Evolutionary conservation across 2,329 filamentous ascomycete species (phyloP), one percentile per base, ranked within the genome.

Genomic region (Fusarium irregulare): DNA sequence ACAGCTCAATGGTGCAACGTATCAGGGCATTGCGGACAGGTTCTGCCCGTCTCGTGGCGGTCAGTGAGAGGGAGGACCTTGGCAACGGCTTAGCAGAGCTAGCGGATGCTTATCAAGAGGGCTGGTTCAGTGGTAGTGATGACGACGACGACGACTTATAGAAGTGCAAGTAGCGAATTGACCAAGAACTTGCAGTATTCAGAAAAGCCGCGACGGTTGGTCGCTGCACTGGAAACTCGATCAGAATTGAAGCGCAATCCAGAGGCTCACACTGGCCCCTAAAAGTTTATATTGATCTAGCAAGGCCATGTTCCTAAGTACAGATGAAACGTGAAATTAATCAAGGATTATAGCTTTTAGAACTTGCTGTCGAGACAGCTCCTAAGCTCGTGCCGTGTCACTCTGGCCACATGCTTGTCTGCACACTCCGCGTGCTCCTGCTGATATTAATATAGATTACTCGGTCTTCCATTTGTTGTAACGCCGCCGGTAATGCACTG

Each of bases 61-160:
- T 95, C 5, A 93, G 97, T 64, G 94, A 98, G 76, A 87, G 95
- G 44, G 96, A 99, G 80, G 84, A 85, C 4, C 83, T 98, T n/a
- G 88, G 89, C 47, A 96, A 97, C 76, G 90, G 92, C 14, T 83
- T 99, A 41, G 89, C 92, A 25, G 91, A 92, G 64, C 90, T 98
- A 74, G 91, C 92, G 2, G 94, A 97, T 76, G 92, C 92, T 64
- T 98, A 98, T 78, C 90, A 93, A 72, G 93, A 96, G 66, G 93
- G 93, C 3, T 97, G 93, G 92, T 90, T 89, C 14, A 93, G 91
- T 75, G 93, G 90, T 25, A 91, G 88, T 61, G 92, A 93, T 72
- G 86, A 89, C 11, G 90, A 88, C 21, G 89, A 93, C 61, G 91
- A 93, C 53, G 84, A 87, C 30, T 49, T 78, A n/a, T 76, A 68